These are phyloP conservation scores for Fusarium piperis DNA, from an alignment of 2,329 filamentous ascomycete genomes.

Conservation along the genomic window DNA sequence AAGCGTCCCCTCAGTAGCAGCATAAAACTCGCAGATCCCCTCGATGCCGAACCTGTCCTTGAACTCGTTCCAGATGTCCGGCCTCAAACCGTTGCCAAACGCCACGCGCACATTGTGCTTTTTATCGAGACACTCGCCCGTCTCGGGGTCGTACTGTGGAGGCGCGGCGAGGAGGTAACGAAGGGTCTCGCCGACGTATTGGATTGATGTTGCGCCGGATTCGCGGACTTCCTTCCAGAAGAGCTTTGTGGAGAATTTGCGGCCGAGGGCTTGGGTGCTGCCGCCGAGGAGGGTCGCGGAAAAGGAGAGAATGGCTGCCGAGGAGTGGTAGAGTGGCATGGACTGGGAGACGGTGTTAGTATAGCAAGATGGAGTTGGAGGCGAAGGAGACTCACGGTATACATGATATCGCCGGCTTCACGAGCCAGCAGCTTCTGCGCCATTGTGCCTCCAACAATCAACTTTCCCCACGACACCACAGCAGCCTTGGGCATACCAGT, in stretches of 20 bases:
- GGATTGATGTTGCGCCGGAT: conserved; percentile 77
- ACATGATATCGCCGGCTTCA: conserved; percentile 73
- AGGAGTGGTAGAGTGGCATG: conserved; percentile 91
- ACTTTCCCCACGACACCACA: conserved; percentile 78
- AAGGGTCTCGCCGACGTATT: conserved; percentile 90
- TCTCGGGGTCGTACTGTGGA: conserved; percentile 67
- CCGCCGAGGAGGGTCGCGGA: conserved; percentile 67
- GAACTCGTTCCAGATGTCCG: conserved; percentile 86
- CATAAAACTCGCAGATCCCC: conserved; percentile 82
- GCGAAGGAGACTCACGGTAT: conserved; percentile 65
- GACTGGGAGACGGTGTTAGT: conserved; percentile 57
- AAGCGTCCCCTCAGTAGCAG: conserved; percentile 76
- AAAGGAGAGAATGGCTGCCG: conserved; percentile 77
- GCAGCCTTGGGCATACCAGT: conserved; percentile 86
- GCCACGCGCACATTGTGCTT: conserved; percentile 78
- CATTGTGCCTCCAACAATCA: conserved; percentile 57
- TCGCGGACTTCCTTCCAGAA: conserved; percentile 83
- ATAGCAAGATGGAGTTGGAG: not conserved
- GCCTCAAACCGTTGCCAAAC: conserved; percentile 86
- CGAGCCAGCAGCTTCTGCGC: conserved; percentile 62
- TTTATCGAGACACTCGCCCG: conserved; percentile 75
- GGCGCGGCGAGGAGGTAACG: conserved; percentile 80
- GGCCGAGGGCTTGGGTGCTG: conserved; percentile 75
- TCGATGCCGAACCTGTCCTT: conserved; percentile 82
- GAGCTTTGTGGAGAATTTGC: conserved; percentile 78